phyloP scores from a whole-genome alignment of 768 basidiomycete species.

The Mycena pura region DNA sequence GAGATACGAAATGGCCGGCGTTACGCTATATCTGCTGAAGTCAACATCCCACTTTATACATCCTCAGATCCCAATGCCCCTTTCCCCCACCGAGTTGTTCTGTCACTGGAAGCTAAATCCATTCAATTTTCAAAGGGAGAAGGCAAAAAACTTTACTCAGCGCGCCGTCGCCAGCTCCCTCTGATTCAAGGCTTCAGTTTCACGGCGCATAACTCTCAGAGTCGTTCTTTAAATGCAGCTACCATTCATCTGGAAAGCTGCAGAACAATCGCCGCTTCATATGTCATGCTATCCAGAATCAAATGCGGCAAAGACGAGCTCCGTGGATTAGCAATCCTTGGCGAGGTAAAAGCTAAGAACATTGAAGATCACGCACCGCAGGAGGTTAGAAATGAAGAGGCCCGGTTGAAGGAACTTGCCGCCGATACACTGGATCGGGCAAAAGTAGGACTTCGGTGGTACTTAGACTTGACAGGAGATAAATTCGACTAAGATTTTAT shows the following conservation, averaged over 20 bases:
- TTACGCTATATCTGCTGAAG: constrained; percentile 20
- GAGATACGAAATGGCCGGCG: constrained; percentile 5
- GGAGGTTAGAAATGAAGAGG: neutral
- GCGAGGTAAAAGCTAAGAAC: neutral
- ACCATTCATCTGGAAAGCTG: constrained; percentile 21
- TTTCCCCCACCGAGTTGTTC: constrained; percentile 4
- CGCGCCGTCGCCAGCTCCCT: constrained; percentile 17
- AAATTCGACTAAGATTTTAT: too few relatives aligned
- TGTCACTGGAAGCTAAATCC: neutral
- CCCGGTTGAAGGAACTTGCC: neutral
- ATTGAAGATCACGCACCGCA: neutral
- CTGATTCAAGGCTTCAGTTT: constrained; percentile 22
- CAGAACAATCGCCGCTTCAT: constrained; percentile 10
- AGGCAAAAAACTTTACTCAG: neutral
- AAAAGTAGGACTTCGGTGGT: neutral
- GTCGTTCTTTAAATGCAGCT: constrained; percentile 18
- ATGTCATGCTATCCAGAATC: constrained; percentile 27
- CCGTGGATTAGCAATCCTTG: neutral
- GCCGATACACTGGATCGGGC: neutral
- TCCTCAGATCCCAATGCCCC: neutral
- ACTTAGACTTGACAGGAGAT: too few relatives aligned
- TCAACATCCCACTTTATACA: constrained; percentile 19
- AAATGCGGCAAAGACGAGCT: constrained; percentile 10
- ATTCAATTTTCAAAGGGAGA: neutral
- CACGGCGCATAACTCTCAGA: constrained; percentile 23